Percentiles rank a stretch among this genome's conserved stretches.
Conservation (phyloP, 192 early-diverging fungal genomes). For the Backusella luteola region DNA sequence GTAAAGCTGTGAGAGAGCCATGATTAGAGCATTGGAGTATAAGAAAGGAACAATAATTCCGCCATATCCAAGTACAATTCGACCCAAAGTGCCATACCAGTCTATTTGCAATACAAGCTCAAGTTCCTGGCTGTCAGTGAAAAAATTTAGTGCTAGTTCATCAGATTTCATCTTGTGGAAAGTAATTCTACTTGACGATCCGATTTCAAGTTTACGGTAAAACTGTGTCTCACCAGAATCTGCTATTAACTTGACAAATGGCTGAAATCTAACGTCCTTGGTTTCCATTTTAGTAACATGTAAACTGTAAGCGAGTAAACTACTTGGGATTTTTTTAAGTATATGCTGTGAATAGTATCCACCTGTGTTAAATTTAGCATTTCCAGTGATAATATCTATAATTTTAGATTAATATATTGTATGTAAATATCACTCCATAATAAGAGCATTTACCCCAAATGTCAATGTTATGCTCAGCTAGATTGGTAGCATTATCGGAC, state of each 20-base stretch:
- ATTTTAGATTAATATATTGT: not conserved
- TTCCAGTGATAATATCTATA: not conserved
- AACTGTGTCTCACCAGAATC: not conserved
- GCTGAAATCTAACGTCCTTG: not conserved
- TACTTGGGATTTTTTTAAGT: not conserved
- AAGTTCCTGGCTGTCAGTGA: slow-evolving; percentile 40
- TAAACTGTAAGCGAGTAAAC: not conserved
- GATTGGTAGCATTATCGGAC: not conserved
- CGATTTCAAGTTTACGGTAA: slow-evolving; percentile 25
- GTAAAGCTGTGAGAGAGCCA: not conserved
- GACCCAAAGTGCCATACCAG: slow-evolving; percentile 65
- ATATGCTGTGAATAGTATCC: not conserved
- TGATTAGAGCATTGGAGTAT: not conserved
- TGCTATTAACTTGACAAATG: not conserved
- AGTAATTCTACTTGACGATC: slow-evolving; percentile 31
- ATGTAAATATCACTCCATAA: not conserved
- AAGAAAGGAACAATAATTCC: slow-evolving; percentile 30
- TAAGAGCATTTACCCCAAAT: not conserved
- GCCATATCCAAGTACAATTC: slow-evolving; percentile 65
- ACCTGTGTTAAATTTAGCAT: not conserved
- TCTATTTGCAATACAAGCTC: slow-evolving; percentile 50
- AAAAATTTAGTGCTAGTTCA: slow-evolving; percentile 41
- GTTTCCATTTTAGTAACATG: not conserved
- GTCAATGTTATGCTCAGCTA: not conserved
- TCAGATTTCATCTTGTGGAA: slow-evolving; percentile 38